Conservation (phyloP, 1,284 basidiomycete species). For the Puccinia polysora region DNA sequence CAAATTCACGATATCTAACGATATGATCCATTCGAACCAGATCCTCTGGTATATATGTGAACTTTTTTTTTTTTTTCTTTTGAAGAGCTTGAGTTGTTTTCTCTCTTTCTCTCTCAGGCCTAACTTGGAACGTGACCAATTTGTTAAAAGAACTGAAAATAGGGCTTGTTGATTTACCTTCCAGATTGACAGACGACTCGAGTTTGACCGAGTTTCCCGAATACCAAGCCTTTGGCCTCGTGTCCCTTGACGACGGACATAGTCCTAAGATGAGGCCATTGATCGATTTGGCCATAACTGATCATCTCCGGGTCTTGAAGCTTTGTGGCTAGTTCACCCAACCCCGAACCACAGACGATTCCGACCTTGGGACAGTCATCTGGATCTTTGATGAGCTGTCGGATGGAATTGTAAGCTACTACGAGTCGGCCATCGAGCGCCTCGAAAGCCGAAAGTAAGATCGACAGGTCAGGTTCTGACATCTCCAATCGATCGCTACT, state of each 20-base stretch:
- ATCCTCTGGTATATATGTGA: too few species aligned
- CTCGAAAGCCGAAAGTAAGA: constrained; percentile 11
- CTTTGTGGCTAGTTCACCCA: constrained; percentile 47
- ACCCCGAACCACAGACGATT: constrained; percentile 59
- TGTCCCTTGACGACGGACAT: constrained; percentile 64
- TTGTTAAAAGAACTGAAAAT: background rate
- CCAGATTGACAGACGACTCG: constrained; percentile 40
- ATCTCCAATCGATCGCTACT: background rate
- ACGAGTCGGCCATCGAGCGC: constrained; percentile 11
- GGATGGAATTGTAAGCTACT: constrained; percentile 20
- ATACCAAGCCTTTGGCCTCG: constrained; percentile 65
- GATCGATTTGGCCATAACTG: constrained; percentile 47
- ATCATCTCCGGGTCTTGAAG: constrained; percentile 47
- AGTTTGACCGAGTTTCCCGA: constrained; percentile 63
- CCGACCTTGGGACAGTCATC: constrained; percentile 61
- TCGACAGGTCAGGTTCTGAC: background rate
- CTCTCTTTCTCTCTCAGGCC: too few species aligned
- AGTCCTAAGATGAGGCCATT: constrained; percentile 47
- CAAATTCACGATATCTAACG: too few species aligned
- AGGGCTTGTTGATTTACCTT: constrained; percentile 9
- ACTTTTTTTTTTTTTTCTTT: too few species aligned
- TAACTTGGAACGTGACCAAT: background rate
- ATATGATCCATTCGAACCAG: too few species aligned
- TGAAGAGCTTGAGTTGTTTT: too few species aligned
- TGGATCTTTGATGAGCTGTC: background rate